Evolutionary conservation across 148 eudicot genomes (phyloP), one percentile per base, ranked within the genome.

Genomic region (Rhododendron molle): DNA sequence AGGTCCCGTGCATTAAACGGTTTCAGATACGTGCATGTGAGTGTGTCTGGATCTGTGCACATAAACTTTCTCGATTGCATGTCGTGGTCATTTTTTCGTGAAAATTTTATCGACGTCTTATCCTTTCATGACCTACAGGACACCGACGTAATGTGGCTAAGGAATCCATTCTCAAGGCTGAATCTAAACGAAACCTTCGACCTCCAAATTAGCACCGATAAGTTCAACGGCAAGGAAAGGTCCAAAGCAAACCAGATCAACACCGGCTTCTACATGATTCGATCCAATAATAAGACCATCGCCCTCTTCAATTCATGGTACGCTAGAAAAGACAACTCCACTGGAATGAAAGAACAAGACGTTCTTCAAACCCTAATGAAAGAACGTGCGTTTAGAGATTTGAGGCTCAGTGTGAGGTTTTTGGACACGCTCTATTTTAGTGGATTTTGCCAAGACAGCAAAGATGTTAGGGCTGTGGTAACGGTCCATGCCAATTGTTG

Each of bases 401-500:
- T 93, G 1, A 89, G 84, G 0, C 46, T 94, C 1, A 87, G 20
- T 4, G 88, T 82, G 5, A 89, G 86, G 58, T 93, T 89, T 34
- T 90, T 96, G n/a, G 88, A 92, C n/a, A 92, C 99, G 2, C 49
- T 76, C 1, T 91, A 81, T 76, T 94, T 94, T 76, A 93, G 94
- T 60, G 98, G 98, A 1, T 93, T 96, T 50, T 94, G 98, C 36
- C 86, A 50, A 50, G 56, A 90, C 3, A 93, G 94, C 40, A 60
- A 72, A 1, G 94, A 94, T 72, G 71, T 90, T 4, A 46, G 77
- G 0, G 52, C 73, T 2, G 99, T 96, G n/a, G 76, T 81, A 23
- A 96, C 98, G 15, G 93, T 96, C 43, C 98, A 96, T 78, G 92
- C 96, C 16, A 96, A 93, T 32, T 96, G 99, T 85, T 96, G 99